Percentiles rank a stretch among this genome's conserved stretches.
These are phyloP conservation scores for Leccinum imitatum DNA, from an alignment of 768 basidiomycete genomes.

Conservation along the genomic window DNA sequence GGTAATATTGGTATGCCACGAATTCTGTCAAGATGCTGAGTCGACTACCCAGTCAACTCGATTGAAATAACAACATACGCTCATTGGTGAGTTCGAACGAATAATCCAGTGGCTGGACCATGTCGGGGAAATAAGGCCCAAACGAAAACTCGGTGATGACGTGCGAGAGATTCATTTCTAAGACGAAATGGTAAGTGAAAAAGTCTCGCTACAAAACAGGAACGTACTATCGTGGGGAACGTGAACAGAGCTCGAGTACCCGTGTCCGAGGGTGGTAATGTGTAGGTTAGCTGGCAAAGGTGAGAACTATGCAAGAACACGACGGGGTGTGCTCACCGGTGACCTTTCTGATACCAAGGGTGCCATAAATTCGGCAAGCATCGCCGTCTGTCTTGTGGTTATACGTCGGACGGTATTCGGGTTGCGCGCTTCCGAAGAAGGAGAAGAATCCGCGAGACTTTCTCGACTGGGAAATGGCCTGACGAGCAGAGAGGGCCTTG, in stretches of 20 bases:
- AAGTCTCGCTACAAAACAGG: background rate
- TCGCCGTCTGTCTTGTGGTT: conserved; percentile 64
- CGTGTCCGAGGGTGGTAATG: conserved; percentile 92
- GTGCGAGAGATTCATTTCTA: conserved; percentile 96
- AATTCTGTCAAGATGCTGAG: conserved; percentile 53
- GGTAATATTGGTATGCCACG: conserved; percentile 90
- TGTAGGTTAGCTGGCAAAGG: conserved; percentile 76
- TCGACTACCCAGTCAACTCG: background rate
- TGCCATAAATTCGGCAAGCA: conserved; percentile 87
- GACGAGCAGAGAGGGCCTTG: conserved; percentile 59
- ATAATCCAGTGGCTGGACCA: conserved; percentile 91
- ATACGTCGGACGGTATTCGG: conserved; percentile 69
- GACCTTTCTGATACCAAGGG: conserved; percentile 81
- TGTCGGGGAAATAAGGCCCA: conserved; percentile 93
- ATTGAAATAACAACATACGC: conserved; percentile 38
- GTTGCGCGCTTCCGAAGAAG: conserved; percentile 43
- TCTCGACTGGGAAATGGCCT: conserved; percentile 71
- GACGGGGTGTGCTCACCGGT: conserved; percentile 52
- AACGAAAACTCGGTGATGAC: conserved; percentile 97
- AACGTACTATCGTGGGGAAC: conserved; percentile 81
- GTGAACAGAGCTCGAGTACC: conserved; percentile 84
- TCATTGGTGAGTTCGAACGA: conserved; percentile 74
- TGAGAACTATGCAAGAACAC: background rate
- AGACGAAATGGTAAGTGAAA: background rate
- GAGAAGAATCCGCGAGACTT: conserved; percentile 74